These are phyloP conservation scores for Chenopodium album DNA, from an alignment of 148 eudicot species.

Conservation along the genomic window DNA sequence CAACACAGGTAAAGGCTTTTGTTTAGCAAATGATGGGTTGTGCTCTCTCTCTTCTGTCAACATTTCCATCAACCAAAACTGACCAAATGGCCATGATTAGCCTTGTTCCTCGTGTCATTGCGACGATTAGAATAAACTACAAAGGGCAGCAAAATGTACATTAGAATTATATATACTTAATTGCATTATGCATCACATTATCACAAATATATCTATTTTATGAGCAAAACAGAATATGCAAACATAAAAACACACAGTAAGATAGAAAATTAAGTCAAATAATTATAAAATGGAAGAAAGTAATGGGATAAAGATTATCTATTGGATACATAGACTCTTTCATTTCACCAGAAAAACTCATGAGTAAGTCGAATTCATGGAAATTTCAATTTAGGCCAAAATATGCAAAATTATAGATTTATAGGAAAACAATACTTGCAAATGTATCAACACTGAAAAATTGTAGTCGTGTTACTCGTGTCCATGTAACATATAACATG, in stretches of 20 bases:
- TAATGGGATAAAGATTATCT: neutral
- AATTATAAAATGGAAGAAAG: too few relatives aligned
- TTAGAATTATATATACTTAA: neutral
- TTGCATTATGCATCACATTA: neutral
- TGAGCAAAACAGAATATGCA: too few relatives aligned
- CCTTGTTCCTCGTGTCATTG: neutral
- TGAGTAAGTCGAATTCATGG: neutral
- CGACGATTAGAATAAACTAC: neutral
- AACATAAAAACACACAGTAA: too few relatives aligned
- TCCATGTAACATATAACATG: neutral
- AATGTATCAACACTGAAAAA: neutral
- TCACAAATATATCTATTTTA: neutral
- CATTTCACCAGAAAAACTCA: neutral
- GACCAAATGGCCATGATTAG: neutral
- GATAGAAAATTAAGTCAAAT: too few relatives aligned
- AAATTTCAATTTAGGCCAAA: neutral
- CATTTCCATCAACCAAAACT: neutral
- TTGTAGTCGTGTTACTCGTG: neutral
- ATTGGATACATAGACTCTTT: neutral
- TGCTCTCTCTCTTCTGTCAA: constrained; percentile 27
- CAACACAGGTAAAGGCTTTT: constrained; percentile 20
- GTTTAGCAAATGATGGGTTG: constrained; percentile 16
- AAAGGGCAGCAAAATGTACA: neutral
- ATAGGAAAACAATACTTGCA: neutral
- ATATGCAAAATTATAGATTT: neutral